Percentiles rank a stretch among this genome's conserved stretches.
These are phyloP conservation scores for Kwoniella sp. DNA, from an alignment of 768 basidiomycete species.

Conservation along the genomic window DNA sequence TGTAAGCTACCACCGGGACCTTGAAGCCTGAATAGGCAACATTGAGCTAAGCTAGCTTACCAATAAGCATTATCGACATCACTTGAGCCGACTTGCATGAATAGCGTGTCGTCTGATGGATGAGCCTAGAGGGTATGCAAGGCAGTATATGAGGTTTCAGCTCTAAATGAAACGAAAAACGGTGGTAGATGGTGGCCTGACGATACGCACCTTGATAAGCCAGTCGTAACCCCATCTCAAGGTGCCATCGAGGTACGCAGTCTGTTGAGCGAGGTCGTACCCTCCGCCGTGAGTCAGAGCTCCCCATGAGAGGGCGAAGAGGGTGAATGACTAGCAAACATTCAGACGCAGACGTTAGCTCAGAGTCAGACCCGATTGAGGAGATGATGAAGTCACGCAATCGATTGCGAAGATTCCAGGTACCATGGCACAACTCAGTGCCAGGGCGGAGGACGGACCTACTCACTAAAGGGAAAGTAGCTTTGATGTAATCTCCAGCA, in stretches of 20 bases:
- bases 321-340: conserved; percentile 72
- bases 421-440: no score
- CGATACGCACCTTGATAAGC: conserved; percentile 73
- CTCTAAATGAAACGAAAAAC: no score
- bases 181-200: no score
- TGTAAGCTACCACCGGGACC: neutral
- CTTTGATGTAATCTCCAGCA: conserved; percentile 88
- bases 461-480: conserved; percentile 76
- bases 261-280: conserved; percentile 82
- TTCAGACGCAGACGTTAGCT: neutral
- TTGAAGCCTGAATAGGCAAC: no score
- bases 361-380: no score
- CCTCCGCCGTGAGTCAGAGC: conserved; percentile 80
- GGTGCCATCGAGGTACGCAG: conserved; percentile 86
- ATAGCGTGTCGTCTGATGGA: conserved; percentile 69
- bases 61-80: conserved; percentile 76
- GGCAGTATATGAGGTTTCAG: no score
- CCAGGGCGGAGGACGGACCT: no score
- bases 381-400: no score
- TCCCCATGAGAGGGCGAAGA: conserved; percentile 89
- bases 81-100: conserved; percentile 72
- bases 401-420: no score
- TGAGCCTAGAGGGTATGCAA: conserved; percentile 67
- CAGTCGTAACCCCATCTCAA: conserved; percentile 89
- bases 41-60: conserved; percentile 62